Percentiles rank a stretch among this genome's conserved stretches.
Evolutionary conservation across 345 rosid species (phyloP).

Genomic region (Moringa oleifera): DNA sequence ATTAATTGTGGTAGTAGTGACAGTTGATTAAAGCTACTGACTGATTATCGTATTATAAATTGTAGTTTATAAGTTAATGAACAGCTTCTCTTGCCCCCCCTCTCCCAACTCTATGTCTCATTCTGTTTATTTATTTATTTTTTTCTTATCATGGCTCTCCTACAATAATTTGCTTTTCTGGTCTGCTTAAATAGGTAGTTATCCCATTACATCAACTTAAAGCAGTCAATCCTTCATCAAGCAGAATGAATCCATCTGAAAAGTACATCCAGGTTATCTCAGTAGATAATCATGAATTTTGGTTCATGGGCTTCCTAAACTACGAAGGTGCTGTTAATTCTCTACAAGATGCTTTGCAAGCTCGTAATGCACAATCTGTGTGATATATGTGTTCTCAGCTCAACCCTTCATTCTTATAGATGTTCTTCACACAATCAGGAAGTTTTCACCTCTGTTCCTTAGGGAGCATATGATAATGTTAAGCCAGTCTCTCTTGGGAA

Average conservation of each 20-base stretch:
- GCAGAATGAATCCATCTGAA: conserved; percentile 42
- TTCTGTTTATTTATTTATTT: no score
- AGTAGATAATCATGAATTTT: conserved; percentile 54
- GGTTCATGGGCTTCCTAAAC: conserved; percentile 68
- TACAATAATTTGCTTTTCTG: background rate
- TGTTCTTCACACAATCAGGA: conserved; percentile 5
- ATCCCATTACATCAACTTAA: conserved; percentile 58
- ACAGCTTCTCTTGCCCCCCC: background rate
- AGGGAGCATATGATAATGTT: conserved; percentile 1
- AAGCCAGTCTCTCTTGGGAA: conserved; percentile 1
- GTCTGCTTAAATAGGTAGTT: conserved; percentile 43
- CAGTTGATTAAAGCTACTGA: no score
- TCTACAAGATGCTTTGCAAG: conserved; percentile 35
- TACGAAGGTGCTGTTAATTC: conserved; percentile 40
- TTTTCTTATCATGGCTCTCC: background rate
- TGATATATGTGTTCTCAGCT: conserved; percentile 17
- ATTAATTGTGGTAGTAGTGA: no score
- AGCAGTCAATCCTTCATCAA: conserved; percentile 52
- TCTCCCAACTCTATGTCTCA: background rate
- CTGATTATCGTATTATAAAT: no score
- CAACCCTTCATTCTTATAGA: background rate
- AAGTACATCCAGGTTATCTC: conserved; percentile 61
- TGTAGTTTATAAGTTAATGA: no score
- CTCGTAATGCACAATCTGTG: conserved; percentile 27
- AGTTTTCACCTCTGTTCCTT: background rate